Evolutionary conservation across 23 red algal genomes (phyloP).

Genomic region (Agarophyton chilense): DNA sequence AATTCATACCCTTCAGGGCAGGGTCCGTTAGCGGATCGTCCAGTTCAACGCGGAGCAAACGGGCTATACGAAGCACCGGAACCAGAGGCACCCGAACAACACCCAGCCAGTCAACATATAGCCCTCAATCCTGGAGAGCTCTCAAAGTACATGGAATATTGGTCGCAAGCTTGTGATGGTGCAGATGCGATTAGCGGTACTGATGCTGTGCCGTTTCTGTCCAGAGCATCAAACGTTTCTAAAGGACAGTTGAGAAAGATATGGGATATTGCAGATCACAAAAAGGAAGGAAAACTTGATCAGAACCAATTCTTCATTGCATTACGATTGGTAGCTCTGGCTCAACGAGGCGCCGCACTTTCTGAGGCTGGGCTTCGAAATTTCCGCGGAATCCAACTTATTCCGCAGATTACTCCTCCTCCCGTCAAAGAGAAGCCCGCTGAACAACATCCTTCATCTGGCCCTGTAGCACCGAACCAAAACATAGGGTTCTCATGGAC

Average conservation of each 20-base stretch:
- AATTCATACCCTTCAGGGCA: slow-evolving; percentile 47
- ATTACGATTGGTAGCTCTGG: slow-evolving; percentile 88
- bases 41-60: slow-evolving; percentile 46
- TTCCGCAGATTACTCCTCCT: slow-evolving; percentile 81
- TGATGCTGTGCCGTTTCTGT: slow-evolving; percentile 73
- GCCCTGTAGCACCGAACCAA: background rate
- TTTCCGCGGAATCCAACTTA: slow-evolving; percentile 90
- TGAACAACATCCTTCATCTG: background rate
- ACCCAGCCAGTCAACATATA: slow-evolving; percentile 71
- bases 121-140: slow-evolving; percentile 75
- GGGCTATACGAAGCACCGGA: slow-evolving; percentile 70
- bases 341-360: slow-evolving; percentile 87
- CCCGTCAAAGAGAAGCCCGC: slow-evolving; percentile 12
- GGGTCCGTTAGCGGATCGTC: slow-evolving; percentile 54
- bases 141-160: slow-evolving; percentile 67
- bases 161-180: slow-evolving; percentile 66
- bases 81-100: slow-evolving; percentile 54
- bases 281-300: slow-evolving; percentile 69
- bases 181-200: slow-evolving; percentile 49
- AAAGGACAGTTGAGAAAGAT: slow-evolving; percentile 79
- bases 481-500: slow-evolving; percentile 62
- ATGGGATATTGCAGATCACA: slow-evolving; percentile 92
- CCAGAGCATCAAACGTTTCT: slow-evolving; percentile 69
- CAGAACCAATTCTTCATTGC: slow-evolving; percentile 94
- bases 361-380: slow-evolving; percentile 85